Evolutionary conservation across 1,284 basidiomycete genomes (phyloP).

Genomic region (Leccinum subfulvum): DNA sequence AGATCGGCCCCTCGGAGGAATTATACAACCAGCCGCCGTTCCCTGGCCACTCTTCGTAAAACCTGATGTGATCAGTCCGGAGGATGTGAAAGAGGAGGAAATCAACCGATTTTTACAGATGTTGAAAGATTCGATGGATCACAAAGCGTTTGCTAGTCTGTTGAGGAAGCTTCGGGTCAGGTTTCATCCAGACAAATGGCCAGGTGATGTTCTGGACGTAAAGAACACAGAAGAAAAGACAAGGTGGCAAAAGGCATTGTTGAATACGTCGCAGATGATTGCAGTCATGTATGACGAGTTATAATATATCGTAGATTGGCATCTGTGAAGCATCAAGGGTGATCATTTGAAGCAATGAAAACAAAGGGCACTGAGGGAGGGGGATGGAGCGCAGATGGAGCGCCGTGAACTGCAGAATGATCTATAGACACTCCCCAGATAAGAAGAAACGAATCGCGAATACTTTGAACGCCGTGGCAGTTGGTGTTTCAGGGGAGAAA

Average conservation of each 20-base stretch:
- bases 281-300: background rate
- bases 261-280: background rate
- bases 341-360: background rate
- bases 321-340: background rate
- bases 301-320: background rate
- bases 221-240: background rate
- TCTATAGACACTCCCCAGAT: too few species aligned
- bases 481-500: too few species aligned
- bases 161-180: background rate
- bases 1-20: background rate
- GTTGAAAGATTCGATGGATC: background rate
- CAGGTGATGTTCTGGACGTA: background rate
- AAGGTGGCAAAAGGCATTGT: background rate
- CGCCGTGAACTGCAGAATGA: too few species aligned
- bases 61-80: background rate
- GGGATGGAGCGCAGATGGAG: background rate
- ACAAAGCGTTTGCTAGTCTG: background rate
- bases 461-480: too few species aligned
- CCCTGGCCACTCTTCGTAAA: conserved; percentile 1
- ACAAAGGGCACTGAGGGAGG: background rate
- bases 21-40: background rate
- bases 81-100: background rate
- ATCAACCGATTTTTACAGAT: background rate
- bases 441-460: too few species aligned
- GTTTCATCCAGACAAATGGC: background rate